Base-by-base conservation (phyloP, 306 rosid genomes). In the Quercus engelmannii region DNA sequence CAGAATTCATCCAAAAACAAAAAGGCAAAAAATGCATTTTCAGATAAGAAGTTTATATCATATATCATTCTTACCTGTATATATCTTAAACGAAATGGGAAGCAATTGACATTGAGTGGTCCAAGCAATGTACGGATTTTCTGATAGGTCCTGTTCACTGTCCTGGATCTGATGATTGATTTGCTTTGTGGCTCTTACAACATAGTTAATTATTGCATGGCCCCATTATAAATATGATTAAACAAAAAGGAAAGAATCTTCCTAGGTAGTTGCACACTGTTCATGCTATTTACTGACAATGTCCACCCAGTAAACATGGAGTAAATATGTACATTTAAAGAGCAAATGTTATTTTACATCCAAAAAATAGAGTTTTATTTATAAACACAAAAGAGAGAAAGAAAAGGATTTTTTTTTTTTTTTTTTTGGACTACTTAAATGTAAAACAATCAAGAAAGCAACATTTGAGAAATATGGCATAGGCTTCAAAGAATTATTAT, bases 121-220 rank as follows among this genome's bases (percentile, higher is more conserved):
- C 83, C 71, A 79, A 73, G 97, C 93, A 80, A 95, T 61, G 81
- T 91, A 92, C 35, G 96, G 93, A 74, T 93, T 95, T 74, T 49
- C 11, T 7, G 88, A 86, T 20, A 84, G 57, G 85, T 89, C 86
- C 9, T 35, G 11, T 8, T 11, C 46, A 38, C 33, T 86, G 88
- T 9, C 90, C 92, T 17, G 88, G 92, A 80, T 89, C 92, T 70
- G 79, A 93, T 93, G 88, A 95, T 88, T 1, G 97, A 98, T 81
- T 87, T 95, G 93, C 98, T 88, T 98, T 87, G 63, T 93, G 97
- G 83, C 85, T 89, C 85, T 98, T 93, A 85, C 78, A 83, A 81
- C 38, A 17, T 64, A 82, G 21, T 59, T 52, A 69, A 21, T 55
- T 7, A 74, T 33, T 33, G 38, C n/a, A 74, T 20, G 70, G 23